Conservation (phyloP, 2,329 filamentous ascomycete genomes). For the Scopulariopsis brevicaulis region DNA sequence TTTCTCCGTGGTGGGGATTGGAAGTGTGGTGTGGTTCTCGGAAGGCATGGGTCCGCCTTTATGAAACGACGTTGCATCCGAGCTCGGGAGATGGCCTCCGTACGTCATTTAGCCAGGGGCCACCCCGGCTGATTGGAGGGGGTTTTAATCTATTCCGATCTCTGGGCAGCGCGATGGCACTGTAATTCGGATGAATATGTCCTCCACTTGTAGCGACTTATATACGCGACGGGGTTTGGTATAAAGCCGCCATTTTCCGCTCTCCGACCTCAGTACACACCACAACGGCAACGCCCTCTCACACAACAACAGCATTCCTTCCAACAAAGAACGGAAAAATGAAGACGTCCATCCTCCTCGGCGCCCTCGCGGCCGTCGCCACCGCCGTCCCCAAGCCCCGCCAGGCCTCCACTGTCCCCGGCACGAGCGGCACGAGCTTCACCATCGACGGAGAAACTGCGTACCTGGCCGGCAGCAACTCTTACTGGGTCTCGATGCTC, state of each 20-base stretch:
- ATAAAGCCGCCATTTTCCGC: neutral
- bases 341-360: neutral
- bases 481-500: constrained; percentile 44
- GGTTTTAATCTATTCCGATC: neutral
- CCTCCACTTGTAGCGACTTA: neutral
- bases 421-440: constrained; percentile 20
- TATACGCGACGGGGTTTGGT: neutral
- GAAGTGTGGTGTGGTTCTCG: neutral
- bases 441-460: constrained; percentile 29
- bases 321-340: too few relatives aligned
- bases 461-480: constrained; percentile 43
- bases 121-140: neutral
- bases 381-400: constrained; percentile 1
- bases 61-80: neutral
- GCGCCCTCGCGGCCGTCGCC: neutral
- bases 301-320: too few relatives aligned
- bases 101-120: constrained; percentile 2
- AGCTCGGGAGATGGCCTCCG: neutral
- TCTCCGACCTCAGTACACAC: neutral
- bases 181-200: neutral
- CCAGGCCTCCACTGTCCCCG: constrained; percentile 11
- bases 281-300: too few relatives aligned
- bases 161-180: neutral
- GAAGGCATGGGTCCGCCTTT: constrained; percentile 4
- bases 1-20: neutral